Conservation (phyloP, 257 asterid species). For the Penstemon barbatus region DNA sequence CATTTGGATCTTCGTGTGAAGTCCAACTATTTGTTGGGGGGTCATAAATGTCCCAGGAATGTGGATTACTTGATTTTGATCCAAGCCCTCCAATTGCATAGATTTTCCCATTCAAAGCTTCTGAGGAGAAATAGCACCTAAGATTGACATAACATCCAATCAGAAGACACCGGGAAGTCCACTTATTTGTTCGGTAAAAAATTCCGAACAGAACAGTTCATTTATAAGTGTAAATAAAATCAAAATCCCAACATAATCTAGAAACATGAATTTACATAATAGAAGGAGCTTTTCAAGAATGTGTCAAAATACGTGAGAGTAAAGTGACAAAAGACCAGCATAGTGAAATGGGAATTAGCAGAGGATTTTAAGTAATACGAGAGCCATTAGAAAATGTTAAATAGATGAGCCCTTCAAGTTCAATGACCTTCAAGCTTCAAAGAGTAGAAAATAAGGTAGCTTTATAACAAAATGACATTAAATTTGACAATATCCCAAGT, state of each 20-base stretch:
- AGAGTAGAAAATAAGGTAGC: background rate
- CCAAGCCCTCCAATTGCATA: constrained; percentile 78
- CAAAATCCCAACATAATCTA: background rate
- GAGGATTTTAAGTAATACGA: background rate
- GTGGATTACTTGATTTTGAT: constrained; percentile 49
- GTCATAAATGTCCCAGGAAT: constrained; percentile 65
- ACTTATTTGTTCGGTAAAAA: background rate
- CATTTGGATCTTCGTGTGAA: constrained; percentile 42
- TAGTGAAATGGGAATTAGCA: background rate
- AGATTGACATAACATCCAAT: constrained; percentile 21
- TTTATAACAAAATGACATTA: background rate
- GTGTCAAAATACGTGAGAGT: background rate
- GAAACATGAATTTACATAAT: background rate
- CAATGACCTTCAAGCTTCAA: constrained; percentile 14
- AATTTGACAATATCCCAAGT: background rate
- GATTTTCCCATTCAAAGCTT: constrained; percentile 59
- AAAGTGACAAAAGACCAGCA: constrained; percentile 4
- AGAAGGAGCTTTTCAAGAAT: background rate
- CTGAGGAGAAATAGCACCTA: constrained; percentile 73
- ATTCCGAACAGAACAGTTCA: background rate
- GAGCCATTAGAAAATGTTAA: constrained; percentile 6
- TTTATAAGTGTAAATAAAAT: background rate
- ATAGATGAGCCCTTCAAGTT: background rate
- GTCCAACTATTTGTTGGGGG: constrained; percentile 51
- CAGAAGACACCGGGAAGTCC: constrained; percentile 16